These are phyloP conservation scores for Chlorokybus atmophyticus DNA, from an alignment of 139 green algal genomes.

Conservation along the genomic window DNA sequence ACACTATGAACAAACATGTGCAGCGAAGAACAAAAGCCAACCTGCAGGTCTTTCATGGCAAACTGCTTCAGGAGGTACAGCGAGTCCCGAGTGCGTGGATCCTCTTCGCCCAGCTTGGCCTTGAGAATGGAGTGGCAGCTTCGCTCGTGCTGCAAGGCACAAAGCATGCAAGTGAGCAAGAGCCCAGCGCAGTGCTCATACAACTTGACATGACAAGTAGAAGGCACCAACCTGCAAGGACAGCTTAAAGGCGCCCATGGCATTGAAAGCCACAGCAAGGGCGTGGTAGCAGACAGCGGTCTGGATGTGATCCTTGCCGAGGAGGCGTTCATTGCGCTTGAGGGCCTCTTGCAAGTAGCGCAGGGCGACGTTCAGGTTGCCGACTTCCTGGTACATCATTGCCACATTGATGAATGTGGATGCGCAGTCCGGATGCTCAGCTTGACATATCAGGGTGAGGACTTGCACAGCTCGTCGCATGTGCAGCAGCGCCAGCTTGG, in stretches of 20 bases:
- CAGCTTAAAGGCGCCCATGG: constrained; percentile 31
- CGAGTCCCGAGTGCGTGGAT: constrained; percentile 28
- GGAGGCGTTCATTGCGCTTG: constrained; percentile 18
- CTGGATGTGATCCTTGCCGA: constrained; percentile 26
- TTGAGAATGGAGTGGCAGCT: constrained; percentile 24
- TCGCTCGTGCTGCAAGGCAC: constrained; percentile 19
- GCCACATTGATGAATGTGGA: constrained; percentile 38
- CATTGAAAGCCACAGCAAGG: constrained; percentile 28
- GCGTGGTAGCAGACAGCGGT: constrained; percentile 33
- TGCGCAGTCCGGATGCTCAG: constrained; percentile 25
- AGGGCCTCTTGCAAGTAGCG: constrained; percentile 35
- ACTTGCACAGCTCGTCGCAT: constrained; percentile 21
- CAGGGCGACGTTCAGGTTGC: constrained; percentile 11
- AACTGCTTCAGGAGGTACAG: constrained; percentile 29
- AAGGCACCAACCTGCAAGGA: constrained; percentile 16
- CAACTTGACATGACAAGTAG: neutral
- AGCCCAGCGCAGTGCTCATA: neutral
- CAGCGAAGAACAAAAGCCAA: too few species aligned
- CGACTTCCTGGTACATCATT: constrained; percentile 31
- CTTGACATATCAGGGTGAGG: constrained; percentile 13
- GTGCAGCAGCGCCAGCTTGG: constrained; percentile 19
- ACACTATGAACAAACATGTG: too few species aligned
- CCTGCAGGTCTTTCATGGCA: too few species aligned
- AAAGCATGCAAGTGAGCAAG: neutral
- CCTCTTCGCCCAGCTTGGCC: constrained; percentile 27